Percentiles rank a stretch among this genome's conserved stretches.
Evolutionary conservation across 345 rosid genomes (phyloP).

Genomic region (Euclidium syriacum): DNA sequence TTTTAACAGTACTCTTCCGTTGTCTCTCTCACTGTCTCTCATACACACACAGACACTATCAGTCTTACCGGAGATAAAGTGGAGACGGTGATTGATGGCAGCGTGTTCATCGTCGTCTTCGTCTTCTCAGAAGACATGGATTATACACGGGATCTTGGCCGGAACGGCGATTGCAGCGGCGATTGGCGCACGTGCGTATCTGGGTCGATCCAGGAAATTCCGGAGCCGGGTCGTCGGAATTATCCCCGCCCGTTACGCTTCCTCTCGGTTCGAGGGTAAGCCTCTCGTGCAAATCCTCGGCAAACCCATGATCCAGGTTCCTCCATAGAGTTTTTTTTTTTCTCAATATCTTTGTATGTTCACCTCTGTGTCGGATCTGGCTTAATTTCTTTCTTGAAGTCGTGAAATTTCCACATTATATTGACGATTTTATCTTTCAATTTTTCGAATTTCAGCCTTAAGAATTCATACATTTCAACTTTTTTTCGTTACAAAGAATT

Average conservation of each 20-base stretch:
- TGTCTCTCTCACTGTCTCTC: neutral
- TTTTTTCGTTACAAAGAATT: no score
- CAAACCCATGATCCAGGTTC: constrained; percentile 98
- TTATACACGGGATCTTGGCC: constrained; percentile 59
- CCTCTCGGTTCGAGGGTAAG: constrained; percentile 88
- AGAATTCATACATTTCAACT: neutral
- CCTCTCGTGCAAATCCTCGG: constrained; percentile 84
- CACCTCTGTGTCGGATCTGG: neutral
- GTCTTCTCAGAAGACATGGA: constrained; percentile 52
- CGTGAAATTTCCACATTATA: neutral
- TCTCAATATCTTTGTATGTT: neutral
- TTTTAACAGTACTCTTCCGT: neutral
- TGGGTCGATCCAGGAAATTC: constrained; percentile 48
- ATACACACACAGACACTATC: neutral
- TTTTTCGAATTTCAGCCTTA: neutral
- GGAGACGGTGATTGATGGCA: constrained; percentile 25
- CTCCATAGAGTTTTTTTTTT: neutral
- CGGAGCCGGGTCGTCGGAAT: constrained; percentile 87
- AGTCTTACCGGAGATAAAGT: constrained; percentile 5
- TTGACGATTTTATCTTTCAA: neutral
- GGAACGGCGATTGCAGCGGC: constrained; percentile 70
- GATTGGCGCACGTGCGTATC: constrained; percentile 56
- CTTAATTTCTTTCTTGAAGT: neutral
- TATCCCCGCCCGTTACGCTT: constrained; percentile 93
- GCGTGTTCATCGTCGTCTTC: constrained; percentile 38